These are phyloP conservation scores for Mentha longifolia DNA, from an alignment of 257 asterid species.

Conservation along the genomic window DNA sequence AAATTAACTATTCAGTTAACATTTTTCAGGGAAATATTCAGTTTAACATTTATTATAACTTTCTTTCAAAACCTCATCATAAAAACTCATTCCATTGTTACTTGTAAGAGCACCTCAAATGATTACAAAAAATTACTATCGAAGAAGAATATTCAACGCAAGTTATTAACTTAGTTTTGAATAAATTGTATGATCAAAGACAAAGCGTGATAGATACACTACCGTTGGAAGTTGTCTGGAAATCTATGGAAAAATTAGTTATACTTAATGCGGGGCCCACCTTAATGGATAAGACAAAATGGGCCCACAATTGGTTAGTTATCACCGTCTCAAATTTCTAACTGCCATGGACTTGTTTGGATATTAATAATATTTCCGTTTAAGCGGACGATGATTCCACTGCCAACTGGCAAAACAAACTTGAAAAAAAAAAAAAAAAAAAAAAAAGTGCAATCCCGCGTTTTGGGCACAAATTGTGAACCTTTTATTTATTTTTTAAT, in stretches of 20 bases:
- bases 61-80: neutral
- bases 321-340: neutral
- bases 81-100: neutral
- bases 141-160: no score
- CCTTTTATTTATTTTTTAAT: no score
- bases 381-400: neutral
- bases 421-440: neutral
- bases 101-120: neutral
- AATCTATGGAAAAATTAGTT: neutral
- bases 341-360: neutral
- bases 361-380: neutral
- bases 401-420: neutral
- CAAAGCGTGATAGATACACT: neutral
- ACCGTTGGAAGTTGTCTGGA: constrained; percentile 8
- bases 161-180: neutral
- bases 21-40: no score
- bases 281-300: neutral
- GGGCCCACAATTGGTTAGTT: constrained; percentile 25
- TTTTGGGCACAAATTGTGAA: no score
- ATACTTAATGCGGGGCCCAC: constrained; percentile 17
- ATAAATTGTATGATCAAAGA: neutral
- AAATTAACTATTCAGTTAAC: neutral
- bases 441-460: neutral
- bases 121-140: neutral
- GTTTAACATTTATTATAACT: no score